A percentile compares a stretch with the other conserved stretches of the same genome.
phyloP scores from a whole-genome alignment of 352 stramenopile species.

The Phytophthora agathidicida region DNA sequence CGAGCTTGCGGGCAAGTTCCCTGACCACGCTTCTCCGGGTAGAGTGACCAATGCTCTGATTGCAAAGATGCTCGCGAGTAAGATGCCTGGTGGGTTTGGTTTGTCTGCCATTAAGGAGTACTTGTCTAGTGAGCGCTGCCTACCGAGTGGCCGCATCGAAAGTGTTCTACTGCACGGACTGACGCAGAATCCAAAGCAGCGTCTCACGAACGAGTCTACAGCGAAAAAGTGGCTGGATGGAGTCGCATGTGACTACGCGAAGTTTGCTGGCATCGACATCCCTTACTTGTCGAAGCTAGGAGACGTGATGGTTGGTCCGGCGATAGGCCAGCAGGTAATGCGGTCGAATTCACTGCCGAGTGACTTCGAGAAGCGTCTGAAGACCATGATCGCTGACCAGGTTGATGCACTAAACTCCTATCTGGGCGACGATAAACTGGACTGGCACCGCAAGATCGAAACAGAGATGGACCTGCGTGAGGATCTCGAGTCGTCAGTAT shows the following conservation, averaged over 20 bases:
- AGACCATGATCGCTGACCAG: slow-evolving; percentile 67
- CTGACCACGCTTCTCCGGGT: slow-evolving; percentile 67
- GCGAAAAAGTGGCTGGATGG: slow-evolving; percentile 84
- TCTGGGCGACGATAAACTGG: slow-evolving; percentile 52
- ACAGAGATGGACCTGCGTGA: slow-evolving; percentile 58
- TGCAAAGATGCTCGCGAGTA: slow-evolving; percentile 80
- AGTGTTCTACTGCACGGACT: slow-evolving; percentile 81
- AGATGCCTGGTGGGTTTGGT: slow-evolving; percentile 87
- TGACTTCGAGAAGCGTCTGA: slow-evolving; percentile 62
- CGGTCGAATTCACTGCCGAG: slow-evolving; percentile 38
- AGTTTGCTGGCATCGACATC: slow-evolving; percentile 60
- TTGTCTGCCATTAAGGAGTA: slow-evolving; percentile 78
- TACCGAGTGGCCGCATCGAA: slow-evolving; percentile 73
- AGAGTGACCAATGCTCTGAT: slow-evolving; percentile 80
- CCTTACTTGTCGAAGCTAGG: slow-evolving; percentile 56
- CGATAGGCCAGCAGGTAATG: slow-evolving; percentile 37
- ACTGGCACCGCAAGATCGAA: slow-evolving; percentile 59
- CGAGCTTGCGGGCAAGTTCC: slow-evolving; percentile 75
- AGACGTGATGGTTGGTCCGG: slow-evolving; percentile 32
- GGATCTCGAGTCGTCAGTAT: slow-evolving; percentile 58
- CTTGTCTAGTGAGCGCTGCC: slow-evolving; percentile 69
- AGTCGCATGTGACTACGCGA: slow-evolving; percentile 81
- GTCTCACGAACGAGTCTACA: slow-evolving; percentile 61
- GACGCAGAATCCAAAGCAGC: slow-evolving; percentile 72
- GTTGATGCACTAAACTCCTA: slow-evolving; percentile 53